Base-by-base conservation (phyloP, 2,329 filamentous ascomycete species). In the Fusarium staphyleae region DNA sequence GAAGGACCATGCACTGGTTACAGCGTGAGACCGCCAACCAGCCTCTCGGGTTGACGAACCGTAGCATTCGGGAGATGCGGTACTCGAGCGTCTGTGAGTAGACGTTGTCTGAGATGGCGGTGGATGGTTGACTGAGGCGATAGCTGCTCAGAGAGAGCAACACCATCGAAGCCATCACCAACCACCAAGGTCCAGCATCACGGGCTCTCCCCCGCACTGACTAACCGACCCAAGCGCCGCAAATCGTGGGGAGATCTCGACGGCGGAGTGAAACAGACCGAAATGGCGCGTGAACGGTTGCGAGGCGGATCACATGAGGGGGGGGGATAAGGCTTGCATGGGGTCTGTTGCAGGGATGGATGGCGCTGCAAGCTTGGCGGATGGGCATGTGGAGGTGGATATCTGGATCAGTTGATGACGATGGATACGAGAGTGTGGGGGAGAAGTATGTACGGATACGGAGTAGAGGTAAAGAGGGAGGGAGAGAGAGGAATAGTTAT, bases 251-350 rank as follows among this genome's bases (percentile, higher is more conserved):
- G 29, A 29, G 40, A 29, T 35, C 48, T 39, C 28, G 52, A 49
- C 16, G 39, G 24, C 14, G 30, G 57, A 57, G 57, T 61, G 57
- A 60, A 55, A 62, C 53, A 58, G 36, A 13, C 46, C 14, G n/a
- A 22, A 39, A 43, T 12, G 30, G 53, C 57, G 57, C 53, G 57
- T 61, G 57, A 62, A 45, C 53, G 41, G 14, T 33, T 14, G 28
- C n/a, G 28, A 32, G 40, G 29, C 3, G 18, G 3, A 9, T 24
- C 22, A 24, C 22, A 24, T 9, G 22, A 24, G 22, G 22, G 22
- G 19, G n/a, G 22, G 22, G 9, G 22, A 24, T 24, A 8, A 9
- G 8, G 22, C 22, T 24, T 24, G 22, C 7, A 24, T 24, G 22
- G 22, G 22, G 22, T 8, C 22, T 24, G 22, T 9, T 24, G 22